Conservation (phyloP, 2,329 filamentous ascomycete genomes). For the Endoconidiophora laricicola region DNA sequence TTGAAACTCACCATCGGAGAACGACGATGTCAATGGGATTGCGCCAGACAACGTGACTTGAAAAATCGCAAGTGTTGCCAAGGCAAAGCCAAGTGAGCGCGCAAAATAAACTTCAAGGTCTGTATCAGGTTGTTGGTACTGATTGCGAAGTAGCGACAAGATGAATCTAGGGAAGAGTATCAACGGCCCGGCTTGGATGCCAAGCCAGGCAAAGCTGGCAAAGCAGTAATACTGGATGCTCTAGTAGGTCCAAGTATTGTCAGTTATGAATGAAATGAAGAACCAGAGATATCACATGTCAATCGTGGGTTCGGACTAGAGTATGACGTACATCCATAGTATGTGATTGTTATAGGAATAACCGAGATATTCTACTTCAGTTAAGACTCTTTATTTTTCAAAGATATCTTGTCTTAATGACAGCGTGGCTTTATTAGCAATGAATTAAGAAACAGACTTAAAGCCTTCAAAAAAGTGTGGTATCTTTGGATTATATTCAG, state of each 20-base stretch:
- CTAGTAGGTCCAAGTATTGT: slow-evolving; percentile 18
- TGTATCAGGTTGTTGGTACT: slow-evolving; percentile 20
- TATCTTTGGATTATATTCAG: too few relatives aligned
- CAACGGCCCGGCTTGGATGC: slow-evolving; percentile 30
- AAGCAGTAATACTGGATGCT: slow-evolving; percentile 33
- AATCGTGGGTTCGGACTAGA: too few relatives aligned
- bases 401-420: too few relatives aligned
- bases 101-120: slow-evolving; percentile 58
- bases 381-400: too few relatives aligned
- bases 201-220: slow-evolving; percentile 35
- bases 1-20: slow-evolving; percentile 21
- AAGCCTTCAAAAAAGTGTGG: too few relatives aligned
- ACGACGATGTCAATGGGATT: slow-evolving; percentile 42
- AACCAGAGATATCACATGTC: too few relatives aligned
- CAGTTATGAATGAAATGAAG: too few relatives aligned
- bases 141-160: slow-evolving; percentile 25
- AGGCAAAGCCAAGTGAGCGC: slow-evolving; percentile 49
- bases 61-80: slow-evolving; percentile 46
- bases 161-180: slow-evolving; percentile 32
- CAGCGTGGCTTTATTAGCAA: too few relatives aligned
- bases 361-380: too few relatives aligned
- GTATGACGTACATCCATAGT: too few relatives aligned
- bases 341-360: too few relatives aligned
- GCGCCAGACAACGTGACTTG: slow-evolving; percentile 54
- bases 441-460: too few relatives aligned